Evolutionary conservation across 192 early-diverging fungal species (phyloP), one percentile per base, ranked within the genome.

Genomic region (Allomyces javanicus): DNA sequence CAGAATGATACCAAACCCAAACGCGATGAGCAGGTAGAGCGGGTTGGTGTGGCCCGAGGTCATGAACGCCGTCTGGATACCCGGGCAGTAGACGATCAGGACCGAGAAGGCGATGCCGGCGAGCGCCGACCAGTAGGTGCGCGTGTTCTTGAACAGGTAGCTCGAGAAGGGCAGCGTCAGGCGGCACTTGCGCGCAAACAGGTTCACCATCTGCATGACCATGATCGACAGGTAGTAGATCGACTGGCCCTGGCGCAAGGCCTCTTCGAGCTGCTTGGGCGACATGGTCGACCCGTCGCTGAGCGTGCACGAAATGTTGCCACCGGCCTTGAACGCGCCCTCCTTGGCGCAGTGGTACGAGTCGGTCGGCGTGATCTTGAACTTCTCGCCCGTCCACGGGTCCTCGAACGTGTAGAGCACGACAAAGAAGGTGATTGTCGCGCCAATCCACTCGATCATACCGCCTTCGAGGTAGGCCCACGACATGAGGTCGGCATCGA

Each of bases 131-230:
- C 77, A 58, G 72, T 89, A 97, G 19, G 80, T 85, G 24, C 73
- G 71, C 26, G 67, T 69, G 82, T 97, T 97, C 40, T 80, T 73
- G 75, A 93, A 89, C 81, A 91, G 87, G 73, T 86, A 86, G 67
- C 69, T 74, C 10, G 89, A 88, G 70, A 93, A 85, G 21, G 91
- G 91, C 66, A 91, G 67, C 9, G 79, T 75, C 64, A 86, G 76
- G 17, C 87, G 72, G 58, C 86, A 84, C 81, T 96, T 97, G 78
- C 86, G 88, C 22, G 88, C 87, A 72, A 97, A 96, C 79, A 93
- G 70, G 78, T 97, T 97, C 79, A 92, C 94, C 67, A 89, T 84
- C 72, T 97, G 94, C 76, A 85, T 77, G 72, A 93, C 85, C 79
- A 94, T 77, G 24, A 97, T 78, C 25, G 79, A 77, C 11, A 89